Base-by-base conservation (phyloP, 225 moss, liverwort and hornwort species). In the Takakia lepidozioides region DNA sequence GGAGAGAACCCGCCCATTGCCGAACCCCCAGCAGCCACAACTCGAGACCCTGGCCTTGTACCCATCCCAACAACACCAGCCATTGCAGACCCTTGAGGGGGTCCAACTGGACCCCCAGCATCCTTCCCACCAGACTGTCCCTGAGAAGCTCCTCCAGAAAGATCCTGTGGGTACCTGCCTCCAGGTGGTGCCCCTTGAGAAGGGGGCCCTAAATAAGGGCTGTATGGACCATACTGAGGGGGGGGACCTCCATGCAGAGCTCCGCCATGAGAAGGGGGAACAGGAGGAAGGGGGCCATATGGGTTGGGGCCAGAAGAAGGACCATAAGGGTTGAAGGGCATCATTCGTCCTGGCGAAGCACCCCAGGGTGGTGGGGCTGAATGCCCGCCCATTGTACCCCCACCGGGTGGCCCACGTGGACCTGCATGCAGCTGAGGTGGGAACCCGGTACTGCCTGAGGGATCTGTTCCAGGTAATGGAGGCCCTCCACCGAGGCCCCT, bases 281-380 rank as follows among this genome's bases (percentile, higher is more conserved):
- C 86, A 40, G 80, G 89, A 44, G 83, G 90, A 71, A 67, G 74
- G 10, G 73, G 78, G 38, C 73, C 73, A 50, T 79, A 79, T 4
- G 73, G 66, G 49, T 74, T 79, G 22, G 73, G 57, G 56, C 69
- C 84, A 2, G 73, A 72, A 29, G 84, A 80, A 25, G 83, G 83
- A 3, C 95, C 95, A 68, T 74, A 98, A 23, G 77, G 82, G 59
- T 71, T 95, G 58, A 82, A 90, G 17, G 90, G 78, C 50, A 77
- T 74, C 69, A 73, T 78, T 38, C 82, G 95, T 58, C 76, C 84
- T 22, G 82, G 82, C 57, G 86, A 74, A 15, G 80, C 58, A 18
- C 74, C 82, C 89, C 95, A 90, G 1, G 89, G 89, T 16, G 83
- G 86, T 51, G 79, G 81, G 44, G 76, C 82, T 84, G 87, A 75